phyloP scores from a whole-genome alignment of 2,329 filamentous ascomycete genomes.

The Penicillium polonicum region DNA sequence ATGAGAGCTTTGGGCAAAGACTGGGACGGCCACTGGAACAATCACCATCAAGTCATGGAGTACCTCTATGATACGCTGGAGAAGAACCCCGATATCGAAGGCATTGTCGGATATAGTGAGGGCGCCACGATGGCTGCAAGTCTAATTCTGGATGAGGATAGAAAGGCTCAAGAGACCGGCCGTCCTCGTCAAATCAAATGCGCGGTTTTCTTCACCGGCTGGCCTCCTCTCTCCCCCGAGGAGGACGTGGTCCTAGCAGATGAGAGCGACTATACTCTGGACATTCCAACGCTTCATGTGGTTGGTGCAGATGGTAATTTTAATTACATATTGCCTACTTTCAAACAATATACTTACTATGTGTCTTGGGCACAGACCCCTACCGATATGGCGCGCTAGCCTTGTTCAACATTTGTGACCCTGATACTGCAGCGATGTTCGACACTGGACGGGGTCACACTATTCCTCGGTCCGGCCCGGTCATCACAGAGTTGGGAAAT shows the following conservation, averaged over 20 bases:
- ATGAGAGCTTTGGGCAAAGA: constrained; percentile 19
- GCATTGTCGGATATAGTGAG: constrained; percentile 62
- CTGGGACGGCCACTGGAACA: constrained; percentile 20
- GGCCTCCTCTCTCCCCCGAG: constrained; percentile 41
- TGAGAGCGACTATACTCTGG: constrained; percentile 40
- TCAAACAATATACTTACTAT: neutral
- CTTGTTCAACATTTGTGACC: constrained; percentile 62
- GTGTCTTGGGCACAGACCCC: constrained; percentile 45
- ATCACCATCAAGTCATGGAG: constrained; percentile 26
- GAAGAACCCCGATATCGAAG: constrained; percentile 45
- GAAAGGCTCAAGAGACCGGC: constrained; percentile 39
- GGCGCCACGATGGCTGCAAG: constrained; percentile 58
- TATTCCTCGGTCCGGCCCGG: constrained; percentile 47
- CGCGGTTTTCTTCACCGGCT: constrained; percentile 51
- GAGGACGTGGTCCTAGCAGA: constrained; percentile 41
- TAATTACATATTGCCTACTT: constrained; percentile 16
- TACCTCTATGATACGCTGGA: constrained; percentile 48
- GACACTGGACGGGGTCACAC: constrained; percentile 66
- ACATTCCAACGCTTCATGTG: constrained; percentile 46
- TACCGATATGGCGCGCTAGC: constrained; percentile 62
- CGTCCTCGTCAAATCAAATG: constrained; percentile 43
- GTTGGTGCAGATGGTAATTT: constrained; percentile 31
- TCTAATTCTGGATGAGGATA: constrained; percentile 53
- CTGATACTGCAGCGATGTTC: constrained; percentile 60
- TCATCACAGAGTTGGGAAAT: constrained; percentile 21